Conservation (phyloP, 805 yeast genomes). For the Starmerella khaoyaiensis region DNA sequence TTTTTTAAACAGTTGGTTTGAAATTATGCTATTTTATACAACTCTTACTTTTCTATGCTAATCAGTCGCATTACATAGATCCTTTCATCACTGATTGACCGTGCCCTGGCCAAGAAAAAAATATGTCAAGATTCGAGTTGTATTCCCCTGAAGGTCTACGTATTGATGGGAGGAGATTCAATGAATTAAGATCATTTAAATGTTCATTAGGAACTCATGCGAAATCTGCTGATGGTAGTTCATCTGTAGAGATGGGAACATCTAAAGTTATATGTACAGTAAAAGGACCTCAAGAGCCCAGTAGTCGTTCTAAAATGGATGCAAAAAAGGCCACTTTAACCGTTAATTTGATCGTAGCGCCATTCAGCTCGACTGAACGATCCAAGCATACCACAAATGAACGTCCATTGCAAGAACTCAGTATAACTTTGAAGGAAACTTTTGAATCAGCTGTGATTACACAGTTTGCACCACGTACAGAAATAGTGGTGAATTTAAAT, state of each 20-base stretch:
- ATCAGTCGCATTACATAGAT: no score
- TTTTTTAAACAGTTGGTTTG: no score
- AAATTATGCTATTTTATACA: no score
- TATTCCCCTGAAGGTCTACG: slow-evolving; percentile 94
- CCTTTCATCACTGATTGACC: no score
- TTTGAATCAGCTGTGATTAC: slow-evolving; percentile 49
- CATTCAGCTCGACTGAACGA: slow-evolving; percentile 68
- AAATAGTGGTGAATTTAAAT: slow-evolving; percentile 59
- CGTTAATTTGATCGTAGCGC: slow-evolving; percentile 58
- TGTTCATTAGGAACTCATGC: slow-evolving; percentile 83
- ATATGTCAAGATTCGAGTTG: slow-evolving; percentile 40
- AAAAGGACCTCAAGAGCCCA: slow-evolving; percentile 83
- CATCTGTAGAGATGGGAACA: slow-evolving; percentile 84
- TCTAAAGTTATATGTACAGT: slow-evolving; percentile 77
- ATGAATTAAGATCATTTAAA: slow-evolving; percentile 71
- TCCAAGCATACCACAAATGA: slow-evolving; percentile 59
- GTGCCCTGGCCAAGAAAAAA: no score
- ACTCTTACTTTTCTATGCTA: no score
- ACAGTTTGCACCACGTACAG: slow-evolving; percentile 69
- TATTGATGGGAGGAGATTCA: slow-evolving; percentile 85
- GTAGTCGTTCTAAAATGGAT: slow-evolving; percentile 34
- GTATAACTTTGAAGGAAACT: slow-evolving; percentile 25
- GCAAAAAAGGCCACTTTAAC: slow-evolving; percentile 44
- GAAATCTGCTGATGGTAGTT: slow-evolving; percentile 70
- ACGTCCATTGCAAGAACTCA: slow-evolving; percentile 29